Conservation (phyloP, 2,329 filamentous ascomycete genomes). For the Sporothrix luriei region DNA sequence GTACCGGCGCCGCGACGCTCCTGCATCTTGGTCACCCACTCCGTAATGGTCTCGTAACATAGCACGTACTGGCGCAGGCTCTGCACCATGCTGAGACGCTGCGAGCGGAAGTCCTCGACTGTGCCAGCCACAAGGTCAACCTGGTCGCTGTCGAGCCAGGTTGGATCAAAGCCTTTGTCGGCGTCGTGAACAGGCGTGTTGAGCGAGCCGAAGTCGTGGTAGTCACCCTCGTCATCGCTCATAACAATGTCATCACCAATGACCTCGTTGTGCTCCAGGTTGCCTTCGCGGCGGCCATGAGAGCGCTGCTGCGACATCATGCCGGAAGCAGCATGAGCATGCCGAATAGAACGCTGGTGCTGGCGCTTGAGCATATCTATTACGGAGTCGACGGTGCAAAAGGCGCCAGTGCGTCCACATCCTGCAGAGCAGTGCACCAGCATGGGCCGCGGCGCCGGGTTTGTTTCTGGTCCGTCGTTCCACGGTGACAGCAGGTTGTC, state of each 20-base stretch:
- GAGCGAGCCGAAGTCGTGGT: not conserved
- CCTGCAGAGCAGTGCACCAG: conserved; percentile 95
- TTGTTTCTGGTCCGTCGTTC: conserved; percentile 63
- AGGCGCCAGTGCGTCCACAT: conserved; percentile 92
- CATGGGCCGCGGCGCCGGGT: conserved; percentile 64
- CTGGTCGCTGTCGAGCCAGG: conserved; percentile 70
- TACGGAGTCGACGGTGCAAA: conserved; percentile 94
- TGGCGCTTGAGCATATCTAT: conserved; percentile 97
- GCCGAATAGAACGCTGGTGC: conserved; percentile 38
- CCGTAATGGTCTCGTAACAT: conserved; percentile 91
- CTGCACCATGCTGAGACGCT: conserved; percentile 95
- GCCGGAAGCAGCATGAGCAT: not conserved
- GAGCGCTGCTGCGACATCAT: not conserved
- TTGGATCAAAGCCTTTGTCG: conserved; percentile 48
- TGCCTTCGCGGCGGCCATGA: not conserved
- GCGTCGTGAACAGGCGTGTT: not conserved
- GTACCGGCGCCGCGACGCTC: conserved; percentile 39
- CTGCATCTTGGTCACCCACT: conserved; percentile 70
- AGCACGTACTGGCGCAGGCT: conserved; percentile 90
- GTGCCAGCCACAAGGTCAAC: conserved; percentile 82
- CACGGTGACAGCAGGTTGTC: conserved; percentile 47
- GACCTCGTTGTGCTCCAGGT: not conserved
- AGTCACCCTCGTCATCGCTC: conserved; percentile 26
- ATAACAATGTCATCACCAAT: conserved; percentile 24
- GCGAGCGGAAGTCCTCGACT: conserved; percentile 85